Evolutionary conservation across 495 filamentous ascomycete genomes (phyloP), one percentile per base, ranked within the genome.

Genomic region (Mytilinidion resinicola): DNA sequence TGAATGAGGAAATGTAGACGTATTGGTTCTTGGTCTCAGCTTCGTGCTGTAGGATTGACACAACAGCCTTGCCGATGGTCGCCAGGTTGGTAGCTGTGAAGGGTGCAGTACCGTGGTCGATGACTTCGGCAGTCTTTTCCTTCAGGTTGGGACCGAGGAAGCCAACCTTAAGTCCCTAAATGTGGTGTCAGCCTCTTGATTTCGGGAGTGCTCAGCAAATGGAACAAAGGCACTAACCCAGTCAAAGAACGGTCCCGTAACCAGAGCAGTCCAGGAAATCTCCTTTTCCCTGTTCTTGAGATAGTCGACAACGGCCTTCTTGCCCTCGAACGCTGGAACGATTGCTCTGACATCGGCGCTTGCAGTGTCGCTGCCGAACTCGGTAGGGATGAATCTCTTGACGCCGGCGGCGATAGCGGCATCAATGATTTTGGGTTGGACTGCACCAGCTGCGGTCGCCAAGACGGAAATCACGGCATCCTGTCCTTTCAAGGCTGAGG

Each of bases 221-320:
- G 17, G 9, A 42, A 30, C 25, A 30, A 30, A 30, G 25, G 39
- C 11, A 42, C 62, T 46, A 65, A 74, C 73, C 77, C 76, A 77
- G 63, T 82, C 80, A 53, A 83, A 76, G 62, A 82, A 74, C 11
- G 72, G 69, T 2, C 78, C 77, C 19, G 73, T 73, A 4, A 76
- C 71, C 38, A 83, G 59, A 19, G 66, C 73, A 12, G 73, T 80
- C 80, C 80, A 82, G 44, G 63, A 71, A 38, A 83, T 65, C 2
- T 70, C 61, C 4, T 55, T 51, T 55, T 78, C 70, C 55, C 76
- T 77, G 10, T 53, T 64, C 62, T 74, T 67, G 25, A 83, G 67
- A 56, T 81, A 78, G 14, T 77, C 69, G 2, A 76, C 70, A 0
- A 77, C 54, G 7, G 75, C 71, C 11, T 62, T 64, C 67, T 82